Evolutionary conservation across 257 asterid genomes (phyloP).

Genomic region (Leptodermis oblonga): DNA sequence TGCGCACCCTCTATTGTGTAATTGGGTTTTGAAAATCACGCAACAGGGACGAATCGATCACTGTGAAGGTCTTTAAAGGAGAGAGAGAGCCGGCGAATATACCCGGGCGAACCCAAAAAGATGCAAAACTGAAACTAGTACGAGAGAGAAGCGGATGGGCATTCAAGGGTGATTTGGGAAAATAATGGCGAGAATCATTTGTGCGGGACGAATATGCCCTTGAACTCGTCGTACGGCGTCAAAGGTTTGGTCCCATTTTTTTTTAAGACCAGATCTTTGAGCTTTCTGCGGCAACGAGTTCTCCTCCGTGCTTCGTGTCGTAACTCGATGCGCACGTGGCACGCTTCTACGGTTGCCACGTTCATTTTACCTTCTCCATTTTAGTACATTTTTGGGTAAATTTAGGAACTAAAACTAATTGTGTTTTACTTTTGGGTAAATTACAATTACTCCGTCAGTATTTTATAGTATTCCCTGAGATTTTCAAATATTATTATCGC

Average conservation of each 20-base stretch:
- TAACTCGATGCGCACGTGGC: constrained; percentile 23
- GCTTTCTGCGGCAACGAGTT: constrained; percentile 33
- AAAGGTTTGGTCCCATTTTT: background rate
- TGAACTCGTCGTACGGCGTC: background rate
- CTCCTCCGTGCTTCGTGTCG: constrained; percentile 17
- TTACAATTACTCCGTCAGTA: too few relatives aligned
- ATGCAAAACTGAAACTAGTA: constrained; percentile 14
- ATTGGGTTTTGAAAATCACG: constrained; percentile 1
- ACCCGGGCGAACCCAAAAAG: constrained; percentile 37
- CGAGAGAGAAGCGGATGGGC: constrained; percentile 10
- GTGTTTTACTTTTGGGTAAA: too few relatives aligned
- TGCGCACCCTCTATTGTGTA: constrained; percentile 7
- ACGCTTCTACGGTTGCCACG: background rate
- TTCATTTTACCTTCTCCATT: background rate
- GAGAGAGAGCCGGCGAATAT: constrained; percentile 44
- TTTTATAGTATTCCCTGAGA: too few relatives aligned
- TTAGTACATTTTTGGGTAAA: background rate
- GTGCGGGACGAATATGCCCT: constrained; percentile 43
- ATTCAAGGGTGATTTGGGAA: constrained; percentile 38
- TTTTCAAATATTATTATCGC: too few relatives aligned
- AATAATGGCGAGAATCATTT: background rate
- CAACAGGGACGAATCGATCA: constrained; percentile 14
- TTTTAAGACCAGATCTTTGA: constrained; percentile 13
- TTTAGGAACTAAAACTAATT: too few relatives aligned
- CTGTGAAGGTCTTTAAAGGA: constrained; percentile 15